phyloP scores from a whole-genome alignment of 2,329 filamentous ascomycete genomes.

The Penicillium fuscoglaucum region DNA sequence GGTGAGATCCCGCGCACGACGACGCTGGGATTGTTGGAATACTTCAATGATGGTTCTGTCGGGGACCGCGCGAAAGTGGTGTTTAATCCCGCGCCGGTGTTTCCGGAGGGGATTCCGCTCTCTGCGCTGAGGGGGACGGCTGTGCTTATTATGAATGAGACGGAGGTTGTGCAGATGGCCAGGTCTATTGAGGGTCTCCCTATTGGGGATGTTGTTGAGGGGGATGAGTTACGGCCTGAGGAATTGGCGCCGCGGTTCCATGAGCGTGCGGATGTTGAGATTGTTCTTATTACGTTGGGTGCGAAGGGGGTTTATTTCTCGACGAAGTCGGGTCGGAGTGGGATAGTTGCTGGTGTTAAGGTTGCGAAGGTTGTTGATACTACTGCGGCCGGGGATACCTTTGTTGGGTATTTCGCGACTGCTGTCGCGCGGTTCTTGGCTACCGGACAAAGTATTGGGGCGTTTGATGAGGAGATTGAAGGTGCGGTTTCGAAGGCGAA shows the following conservation, averaged over 20 bases:
- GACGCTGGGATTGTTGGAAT: slow-evolving; percentile 18
- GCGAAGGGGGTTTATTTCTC: slow-evolving; percentile 27
- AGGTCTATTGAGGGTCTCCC: slow-evolving; percentile 19
- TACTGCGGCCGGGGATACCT: slow-evolving; percentile 25
- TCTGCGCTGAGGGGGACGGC: slow-evolving; percentile 14
- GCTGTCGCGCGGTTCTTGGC: slow-evolving; percentile 21
- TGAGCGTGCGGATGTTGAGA: slow-evolving; percentile 16
- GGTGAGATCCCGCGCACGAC: slow-evolving; percentile 25
- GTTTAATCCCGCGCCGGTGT: slow-evolving; percentile 80
- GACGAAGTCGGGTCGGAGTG: slow-evolving; percentile 15
- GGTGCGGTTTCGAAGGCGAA: slow-evolving; percentile 20
- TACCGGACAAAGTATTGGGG: slow-evolving; percentile 11
- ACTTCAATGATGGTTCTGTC: slow-evolving; percentile 15
- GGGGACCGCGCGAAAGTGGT: slow-evolving; percentile 52
- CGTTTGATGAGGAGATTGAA: slow-evolving; percentile 22
- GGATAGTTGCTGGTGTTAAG: slow-evolving; percentile 19
- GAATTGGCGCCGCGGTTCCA: slow-evolving; percentile 21
- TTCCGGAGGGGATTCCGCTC: slow-evolving; percentile 63
- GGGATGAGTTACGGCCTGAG: slow-evolving; percentile 15
- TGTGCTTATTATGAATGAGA: slow-evolving; percentile 27
- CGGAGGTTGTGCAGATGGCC: slow-evolving; percentile 29
- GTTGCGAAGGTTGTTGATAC: slow-evolving; percentile 25
- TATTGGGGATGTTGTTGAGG: slow-evolving; percentile 11
- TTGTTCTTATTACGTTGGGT: slow-evolving; percentile 26
- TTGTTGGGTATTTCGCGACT: slow-evolving; percentile 26